A percentile compares a stretch with the other conserved stretches of the same genome.
Conservation (phyloP, 2,329 filamentous ascomycete genomes). For the Aspergillus aculeatus region DNA sequence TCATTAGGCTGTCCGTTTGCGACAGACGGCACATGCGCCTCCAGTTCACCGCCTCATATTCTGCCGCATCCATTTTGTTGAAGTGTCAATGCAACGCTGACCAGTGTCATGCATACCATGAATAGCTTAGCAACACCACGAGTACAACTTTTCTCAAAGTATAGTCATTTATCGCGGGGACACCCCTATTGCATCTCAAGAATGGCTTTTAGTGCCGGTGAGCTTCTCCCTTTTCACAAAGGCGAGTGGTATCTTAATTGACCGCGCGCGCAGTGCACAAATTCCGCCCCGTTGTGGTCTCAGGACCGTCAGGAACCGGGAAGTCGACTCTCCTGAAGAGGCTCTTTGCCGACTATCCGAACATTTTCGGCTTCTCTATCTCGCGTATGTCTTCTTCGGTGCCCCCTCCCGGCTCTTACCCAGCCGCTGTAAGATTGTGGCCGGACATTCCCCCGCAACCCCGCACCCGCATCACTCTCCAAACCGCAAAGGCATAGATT, state of each 20-base stretch:
- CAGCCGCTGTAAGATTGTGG: background rate
- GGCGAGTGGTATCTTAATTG: background rate
- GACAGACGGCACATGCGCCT: background rate
- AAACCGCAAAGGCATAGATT: background rate
- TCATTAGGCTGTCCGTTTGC: background rate
- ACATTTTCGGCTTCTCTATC: slow-evolving; percentile 45
- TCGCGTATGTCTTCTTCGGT: slow-evolving; percentile 30
- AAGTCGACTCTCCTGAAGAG: slow-evolving; percentile 45
- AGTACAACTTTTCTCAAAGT: slow-evolving; percentile 4
- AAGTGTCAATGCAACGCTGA: background rate
- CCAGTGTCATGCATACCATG: slow-evolving; percentile 16
- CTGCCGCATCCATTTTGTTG: slow-evolving; percentile 14
- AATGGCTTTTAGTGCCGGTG: slow-evolving; percentile 30
- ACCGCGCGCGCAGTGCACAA: slow-evolving; percentile 24
- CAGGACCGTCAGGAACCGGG: slow-evolving; percentile 43
- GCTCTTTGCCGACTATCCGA: slow-evolving; percentile 43
- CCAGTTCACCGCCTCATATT: slow-evolving; percentile 21
- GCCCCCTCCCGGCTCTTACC: slow-evolving; percentile 9
- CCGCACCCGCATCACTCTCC: too few species aligned
- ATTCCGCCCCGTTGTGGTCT: slow-evolving; percentile 43
- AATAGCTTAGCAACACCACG: slow-evolving; percentile 7
- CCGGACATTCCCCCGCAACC: background rate
- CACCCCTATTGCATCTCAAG: slow-evolving; percentile 9
- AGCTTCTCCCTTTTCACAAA: background rate
- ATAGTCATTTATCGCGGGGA: background rate